Percentiles rank a stretch among this genome's conserved stretches.
phyloP scores from a whole-genome alignment of 331 rosid species.

The Erythrophleum ivorense region DNA sequence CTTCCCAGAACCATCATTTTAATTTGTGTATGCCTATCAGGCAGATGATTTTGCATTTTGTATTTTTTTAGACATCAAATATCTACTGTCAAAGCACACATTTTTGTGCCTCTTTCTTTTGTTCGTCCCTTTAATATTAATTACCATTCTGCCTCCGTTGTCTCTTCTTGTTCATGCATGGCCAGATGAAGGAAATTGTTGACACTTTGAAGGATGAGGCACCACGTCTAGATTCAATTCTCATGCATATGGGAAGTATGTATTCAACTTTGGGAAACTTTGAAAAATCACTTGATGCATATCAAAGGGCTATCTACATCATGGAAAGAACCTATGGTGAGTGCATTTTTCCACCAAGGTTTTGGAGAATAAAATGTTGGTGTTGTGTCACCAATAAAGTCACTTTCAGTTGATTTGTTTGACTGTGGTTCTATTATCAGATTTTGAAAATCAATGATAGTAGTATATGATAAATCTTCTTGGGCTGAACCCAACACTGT shows the following conservation, averaged over 20 bases:
- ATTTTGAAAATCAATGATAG: background rate
- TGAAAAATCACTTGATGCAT: slow-evolving; percentile 60
- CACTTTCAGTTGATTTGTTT: background rate
- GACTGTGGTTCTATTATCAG: slow-evolving; percentile 7
- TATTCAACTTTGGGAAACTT: slow-evolving; percentile 65
- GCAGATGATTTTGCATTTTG: background rate
- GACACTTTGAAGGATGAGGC: slow-evolving; percentile 66
- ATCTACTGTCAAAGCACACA: background rate
- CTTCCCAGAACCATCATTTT: slow-evolving; percentile 25
- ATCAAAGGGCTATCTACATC: slow-evolving; percentile 74
- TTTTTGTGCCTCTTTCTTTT: slow-evolving; percentile 18
- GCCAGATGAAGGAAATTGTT: slow-evolving; percentile 77
- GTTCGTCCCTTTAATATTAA: background rate
- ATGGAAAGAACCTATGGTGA: slow-evolving; percentile 71
- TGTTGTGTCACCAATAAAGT: slow-evolving; percentile 13
- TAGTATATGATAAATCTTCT: background rate
- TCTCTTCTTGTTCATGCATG: slow-evolving; percentile 41
- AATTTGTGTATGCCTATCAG: background rate
- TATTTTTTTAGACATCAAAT: slow-evolving; percentile 26
- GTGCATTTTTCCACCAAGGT: slow-evolving; percentile 31
- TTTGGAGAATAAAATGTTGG: slow-evolving; percentile 21
- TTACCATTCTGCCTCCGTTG: slow-evolving; percentile 27
- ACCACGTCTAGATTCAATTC: slow-evolving; percentile 72
- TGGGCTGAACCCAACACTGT: slow-evolving; percentile 1
- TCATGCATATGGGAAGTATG: slow-evolving; percentile 95